Conservation (phyloP, 306 rosid genomes). For the Geum urbanum region DNA sequence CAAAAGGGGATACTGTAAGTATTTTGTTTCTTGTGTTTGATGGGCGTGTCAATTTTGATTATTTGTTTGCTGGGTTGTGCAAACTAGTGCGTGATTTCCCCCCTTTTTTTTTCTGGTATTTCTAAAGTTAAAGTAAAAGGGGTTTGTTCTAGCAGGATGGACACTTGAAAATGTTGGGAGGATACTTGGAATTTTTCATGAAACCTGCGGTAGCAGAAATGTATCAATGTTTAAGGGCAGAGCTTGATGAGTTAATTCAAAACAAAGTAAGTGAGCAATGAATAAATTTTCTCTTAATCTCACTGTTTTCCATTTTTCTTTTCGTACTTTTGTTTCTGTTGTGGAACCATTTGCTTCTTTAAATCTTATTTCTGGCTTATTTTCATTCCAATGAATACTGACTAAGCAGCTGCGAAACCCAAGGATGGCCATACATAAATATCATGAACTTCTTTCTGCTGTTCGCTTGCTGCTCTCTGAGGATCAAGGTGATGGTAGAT, state of each 20-base stretch:
- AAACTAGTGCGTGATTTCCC: neutral
- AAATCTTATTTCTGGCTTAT: conserved; percentile 10
- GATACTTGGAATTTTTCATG: neutral
- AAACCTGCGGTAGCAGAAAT: conserved; percentile 28
- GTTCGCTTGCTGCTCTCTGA: conserved; percentile 61
- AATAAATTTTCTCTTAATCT: neutral
- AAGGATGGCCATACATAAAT: conserved; percentile 51
- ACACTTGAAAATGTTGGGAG: too few species aligned
- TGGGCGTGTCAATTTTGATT: conserved; percentile 8
- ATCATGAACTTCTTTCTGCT: conserved; percentile 73
- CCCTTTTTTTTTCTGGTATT: neutral
- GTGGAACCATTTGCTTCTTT: neutral
- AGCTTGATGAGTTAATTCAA: conserved; percentile 39
- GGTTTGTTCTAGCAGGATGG: neutral
- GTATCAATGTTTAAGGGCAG: conserved; percentile 46
- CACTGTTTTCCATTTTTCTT: neutral
- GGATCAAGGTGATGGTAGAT: conserved; percentile 62
- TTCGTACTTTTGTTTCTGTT: conserved; percentile 22
- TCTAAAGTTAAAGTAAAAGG: neutral
- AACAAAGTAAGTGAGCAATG: conserved; percentile 16
- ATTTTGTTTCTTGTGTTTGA: conserved; percentile 5
- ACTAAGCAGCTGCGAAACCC: conserved; percentile 69
- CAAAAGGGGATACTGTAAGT: conserved; percentile 67
- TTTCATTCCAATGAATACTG: conserved; percentile 4
- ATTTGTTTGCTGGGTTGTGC: conserved; percentile 2